phyloP scores from a whole-genome alignment of 108 stramenopile genomes.

The Epithemia pelagica region DNA sequence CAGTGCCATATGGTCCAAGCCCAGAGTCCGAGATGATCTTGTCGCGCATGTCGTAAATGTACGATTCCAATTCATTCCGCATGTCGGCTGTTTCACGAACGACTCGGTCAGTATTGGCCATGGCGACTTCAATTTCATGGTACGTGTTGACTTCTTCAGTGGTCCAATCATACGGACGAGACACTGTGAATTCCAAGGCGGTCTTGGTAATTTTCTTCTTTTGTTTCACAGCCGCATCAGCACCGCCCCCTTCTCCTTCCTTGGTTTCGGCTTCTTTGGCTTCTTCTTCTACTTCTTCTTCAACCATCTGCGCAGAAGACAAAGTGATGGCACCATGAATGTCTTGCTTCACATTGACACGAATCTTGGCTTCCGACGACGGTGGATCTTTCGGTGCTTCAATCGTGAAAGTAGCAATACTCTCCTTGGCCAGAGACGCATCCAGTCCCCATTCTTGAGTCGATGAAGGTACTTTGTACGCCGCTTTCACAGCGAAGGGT shows the following conservation, averaged over 20 bases:
- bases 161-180: conserved; percentile 68
- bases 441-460: conserved; percentile 39
- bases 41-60: conserved; percentile 98
- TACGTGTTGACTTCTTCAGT: conserved; percentile 72
- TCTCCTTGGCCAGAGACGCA: conserved; percentile 24
- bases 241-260: conserved; percentile 40
- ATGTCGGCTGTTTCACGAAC: conserved; percentile 93
- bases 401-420: conserved; percentile 53
- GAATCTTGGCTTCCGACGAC: conserved; percentile 73
- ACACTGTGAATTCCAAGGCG: conserved; percentile 65
- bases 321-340: conserved; percentile 87
- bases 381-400: conserved; percentile 49
- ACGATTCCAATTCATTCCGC: conserved; percentile 97
- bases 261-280: conserved; percentile 31
- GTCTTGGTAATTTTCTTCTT: conserved; percentile 92
- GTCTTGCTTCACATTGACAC: conserved; percentile 95
- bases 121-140: conserved; percentile 77
- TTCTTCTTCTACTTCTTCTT: conserved; percentile 81
- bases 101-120: conserved; percentile 85
- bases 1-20: conserved; percentile 71
- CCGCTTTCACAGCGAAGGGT: conserved; percentile 65
- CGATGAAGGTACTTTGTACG: conserved; percentile 46
- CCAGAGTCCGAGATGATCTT: conserved; percentile 78
- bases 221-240: conserved; percentile 44
- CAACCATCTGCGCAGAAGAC: conserved; percentile 91